A percentile compares a stretch with the other conserved stretches of the same genome.
These are phyloP conservation scores for Sindora glabra DNA, from an alignment of 306 rosid species.

Conservation along the genomic window DNA sequence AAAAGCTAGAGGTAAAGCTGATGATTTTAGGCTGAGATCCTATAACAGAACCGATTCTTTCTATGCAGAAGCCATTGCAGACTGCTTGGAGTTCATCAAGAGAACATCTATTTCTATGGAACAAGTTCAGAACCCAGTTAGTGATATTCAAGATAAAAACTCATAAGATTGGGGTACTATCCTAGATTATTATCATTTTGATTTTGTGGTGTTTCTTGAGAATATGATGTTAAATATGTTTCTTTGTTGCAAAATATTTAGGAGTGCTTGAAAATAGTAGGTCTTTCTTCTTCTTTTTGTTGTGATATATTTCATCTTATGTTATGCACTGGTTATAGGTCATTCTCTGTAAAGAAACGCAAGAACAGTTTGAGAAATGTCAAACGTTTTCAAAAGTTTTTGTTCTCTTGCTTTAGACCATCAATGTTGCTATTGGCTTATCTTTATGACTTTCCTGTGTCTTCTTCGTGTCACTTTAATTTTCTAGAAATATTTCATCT, in stretches of 20 bases:
- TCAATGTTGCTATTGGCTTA: no score
- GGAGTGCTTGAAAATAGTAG: background rate
- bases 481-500: no score
- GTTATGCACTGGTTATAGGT: constrained; percentile 16
- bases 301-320: constrained; percentile 2
- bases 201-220: constrained; percentile 1
- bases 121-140: constrained; percentile 30
- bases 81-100: constrained; percentile 85
- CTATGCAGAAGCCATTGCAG: constrained; percentile 91
- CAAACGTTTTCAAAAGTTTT: no score
- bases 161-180: no score
- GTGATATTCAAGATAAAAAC: constrained; percentile 22
- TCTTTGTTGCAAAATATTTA: background rate
- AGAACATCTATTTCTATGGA: constrained; percentile 55
- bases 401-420: no score
- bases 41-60: constrained; percentile 62
- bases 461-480: no score
- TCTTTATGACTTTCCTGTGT: no score
- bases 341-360: constrained; percentile 18
- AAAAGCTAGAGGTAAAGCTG: constrained; percentile 8
- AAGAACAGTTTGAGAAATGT: no score
- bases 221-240: background rate
- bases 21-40: constrained; percentile 29
- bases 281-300: background rate
- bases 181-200: no score